Percentiles rank a stretch among this genome's conserved stretches.
Conservation (phyloP, 176 grass and related monocot genomes). For the Zizania latifolia region DNA sequence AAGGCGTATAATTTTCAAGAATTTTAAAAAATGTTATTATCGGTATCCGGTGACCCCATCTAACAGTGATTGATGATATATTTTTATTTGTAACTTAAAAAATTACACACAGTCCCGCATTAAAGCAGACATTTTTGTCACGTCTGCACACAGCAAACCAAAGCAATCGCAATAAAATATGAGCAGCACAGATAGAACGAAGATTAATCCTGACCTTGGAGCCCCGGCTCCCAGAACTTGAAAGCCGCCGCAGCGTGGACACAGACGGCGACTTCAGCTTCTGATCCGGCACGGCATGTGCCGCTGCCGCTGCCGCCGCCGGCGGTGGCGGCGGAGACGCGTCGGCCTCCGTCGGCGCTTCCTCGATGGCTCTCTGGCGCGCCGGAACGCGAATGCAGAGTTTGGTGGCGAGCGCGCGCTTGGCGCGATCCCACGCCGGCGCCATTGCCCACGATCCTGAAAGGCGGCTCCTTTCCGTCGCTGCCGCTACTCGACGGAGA, state of each 20-base stretch:
- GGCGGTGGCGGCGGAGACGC: background rate
- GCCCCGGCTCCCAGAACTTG: constrained; percentile 29
- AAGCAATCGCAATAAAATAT: background rate
- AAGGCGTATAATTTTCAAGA: too few relatives aligned
- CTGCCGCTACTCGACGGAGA: background rate
- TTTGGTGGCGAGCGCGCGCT: constrained; percentile 37
- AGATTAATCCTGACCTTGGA: constrained; percentile 30
- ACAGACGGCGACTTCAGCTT: constrained; percentile 1
- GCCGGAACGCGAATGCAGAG: constrained; percentile 49
- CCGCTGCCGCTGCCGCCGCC: too few relatives aligned
- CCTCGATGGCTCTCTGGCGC: constrained; percentile 9
- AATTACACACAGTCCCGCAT: background rate
- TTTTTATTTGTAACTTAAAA: too few relatives aligned
- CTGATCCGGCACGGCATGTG: background rate
- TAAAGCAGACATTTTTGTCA: background rate
- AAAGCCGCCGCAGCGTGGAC: constrained; percentile 18
- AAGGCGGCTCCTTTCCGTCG: background rate
- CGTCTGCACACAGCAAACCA: background rate
- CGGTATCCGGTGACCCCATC: too few relatives aligned
- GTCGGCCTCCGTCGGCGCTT: background rate
- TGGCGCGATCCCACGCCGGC: constrained; percentile 57
- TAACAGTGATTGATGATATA: too few relatives aligned
- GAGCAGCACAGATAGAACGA: too few relatives aligned
- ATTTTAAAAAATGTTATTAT: too few relatives aligned
- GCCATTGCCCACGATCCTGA: constrained; percentile 32